These are phyloP conservation scores for Arthrobotrys megalospora DNA, from an alignment of 2,329 filamentous ascomycete species.

Conservation along the genomic window DNA sequence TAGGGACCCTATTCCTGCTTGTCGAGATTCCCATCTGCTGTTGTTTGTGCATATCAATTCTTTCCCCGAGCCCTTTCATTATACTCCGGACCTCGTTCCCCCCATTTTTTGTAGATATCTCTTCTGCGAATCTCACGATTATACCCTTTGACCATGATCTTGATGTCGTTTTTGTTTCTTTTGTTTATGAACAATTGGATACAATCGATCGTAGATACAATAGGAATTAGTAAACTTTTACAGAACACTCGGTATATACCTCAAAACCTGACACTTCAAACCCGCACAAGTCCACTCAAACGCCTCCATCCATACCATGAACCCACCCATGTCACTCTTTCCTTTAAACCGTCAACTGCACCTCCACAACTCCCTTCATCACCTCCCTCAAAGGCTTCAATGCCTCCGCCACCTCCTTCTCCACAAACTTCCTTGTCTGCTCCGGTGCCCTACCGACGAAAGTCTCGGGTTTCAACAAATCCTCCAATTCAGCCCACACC, in stretches of 20 bases:
- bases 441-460: slow-evolving; percentile 74
- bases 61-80: not conserved
- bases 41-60: slow-evolving; percentile 22
- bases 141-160: slow-evolving; percentile 23
- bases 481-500: slow-evolving; percentile 78
- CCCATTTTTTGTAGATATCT: slow-evolving; percentile 40
- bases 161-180: not conserved
- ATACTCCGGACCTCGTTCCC: not conserved
- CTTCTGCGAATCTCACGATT: slow-evolving; percentile 40
- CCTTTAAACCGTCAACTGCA: slow-evolving; percentile 68
- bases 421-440: slow-evolving; percentile 72
- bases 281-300: slow-evolving; percentile 19
- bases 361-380: slow-evolving; percentile 67
- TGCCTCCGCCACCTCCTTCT: slow-evolving; percentile 70
- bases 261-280: not conserved
- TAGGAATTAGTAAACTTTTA: not conserved
- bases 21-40: slow-evolving; percentile 13
- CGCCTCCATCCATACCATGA: not conserved
- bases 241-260: not conserved
- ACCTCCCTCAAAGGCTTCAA: slow-evolving; percentile 68
- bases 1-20: not conserved
- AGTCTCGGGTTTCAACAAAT: slow-evolving; percentile 76
- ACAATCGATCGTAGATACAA: not conserved
- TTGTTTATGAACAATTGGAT: not conserved
- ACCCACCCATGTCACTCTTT: not conserved